A percentile compares a stretch with the other conserved stretches of the same genome.
These are phyloP conservation scores for Linum lewisii DNA, from an alignment of 345 rosid genomes.

Conservation along the genomic window DNA sequence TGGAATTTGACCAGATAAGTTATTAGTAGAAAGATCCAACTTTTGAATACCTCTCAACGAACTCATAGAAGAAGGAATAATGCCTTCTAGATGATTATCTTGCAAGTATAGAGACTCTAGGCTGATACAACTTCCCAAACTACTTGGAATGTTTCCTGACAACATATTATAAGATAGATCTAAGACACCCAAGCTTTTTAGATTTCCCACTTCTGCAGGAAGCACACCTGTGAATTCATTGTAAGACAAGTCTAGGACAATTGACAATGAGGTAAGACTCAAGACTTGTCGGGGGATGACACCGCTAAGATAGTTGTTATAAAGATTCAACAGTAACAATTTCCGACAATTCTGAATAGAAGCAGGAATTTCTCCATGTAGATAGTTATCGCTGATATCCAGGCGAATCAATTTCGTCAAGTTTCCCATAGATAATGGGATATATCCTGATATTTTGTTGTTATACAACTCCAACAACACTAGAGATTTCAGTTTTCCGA, in stretches of 20 bases:
- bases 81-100: constrained; percentile 10
- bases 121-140: constrained; percentile 8
- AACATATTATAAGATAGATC: constrained; percentile 12
- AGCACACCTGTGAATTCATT: constrained; percentile 10
- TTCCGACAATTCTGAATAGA: constrained; percentile 5
- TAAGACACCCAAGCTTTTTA: constrained; percentile 2
- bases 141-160: constrained; percentile 14
- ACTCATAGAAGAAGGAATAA: constrained; percentile 11
- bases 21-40: constrained; percentile 9
- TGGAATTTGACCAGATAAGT: constrained; percentile 19
- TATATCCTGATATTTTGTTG: constrained; percentile 4
- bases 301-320: constrained; percentile 10
- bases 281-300: constrained; percentile 11
- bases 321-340: not conserved
- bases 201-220: constrained; percentile 5
- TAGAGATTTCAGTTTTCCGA: constrained; percentile 15
- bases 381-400: not conserved
- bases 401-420: constrained; percentile 2
- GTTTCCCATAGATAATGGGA: constrained; percentile 14
- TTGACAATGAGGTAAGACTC: not conserved
- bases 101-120: constrained; percentile 9
- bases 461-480: not conserved
- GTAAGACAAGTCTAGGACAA: not conserved
- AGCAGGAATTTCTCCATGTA: constrained; percentile 19
- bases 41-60: not conserved